These are phyloP conservation scores for Canariomyces notabilis DNA, from an alignment of 2,329 filamentous ascomycete species.

Conservation along the genomic window DNA sequence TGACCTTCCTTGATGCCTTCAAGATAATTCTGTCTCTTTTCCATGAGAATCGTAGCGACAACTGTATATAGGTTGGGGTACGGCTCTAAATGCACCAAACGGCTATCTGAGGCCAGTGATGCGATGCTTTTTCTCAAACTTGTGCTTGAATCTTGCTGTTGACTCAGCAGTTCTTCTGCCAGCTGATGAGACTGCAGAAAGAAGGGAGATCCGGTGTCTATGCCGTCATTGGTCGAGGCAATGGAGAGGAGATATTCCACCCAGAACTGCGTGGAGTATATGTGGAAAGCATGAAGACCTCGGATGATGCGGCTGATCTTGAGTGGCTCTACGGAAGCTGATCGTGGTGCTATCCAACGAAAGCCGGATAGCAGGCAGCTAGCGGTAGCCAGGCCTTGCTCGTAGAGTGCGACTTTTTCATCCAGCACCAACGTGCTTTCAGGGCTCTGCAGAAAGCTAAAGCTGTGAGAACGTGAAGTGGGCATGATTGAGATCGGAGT, in stretches of 20 bases:
- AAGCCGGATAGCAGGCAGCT: conserved; percentile 27
- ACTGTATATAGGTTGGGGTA: too few species aligned
- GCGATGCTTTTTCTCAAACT: too few species aligned
- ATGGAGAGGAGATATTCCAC: conserved; percentile 25
- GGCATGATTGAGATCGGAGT: background rate
- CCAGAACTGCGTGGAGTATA: conserved; percentile 31
- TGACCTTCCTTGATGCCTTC: too few species aligned
- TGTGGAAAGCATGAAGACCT: conserved; percentile 29
- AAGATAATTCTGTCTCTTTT: too few species aligned
- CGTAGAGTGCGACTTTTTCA: conserved; percentile 5
- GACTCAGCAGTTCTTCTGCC: background rate
- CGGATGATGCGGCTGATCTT: conserved; percentile 20
- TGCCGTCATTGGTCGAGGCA: background rate
- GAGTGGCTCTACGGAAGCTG: background rate
- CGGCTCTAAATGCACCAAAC: too few species aligned
- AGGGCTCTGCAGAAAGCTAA: conserved; percentile 18
- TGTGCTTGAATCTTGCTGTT: too few species aligned
- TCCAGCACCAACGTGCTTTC: conserved; percentile 9
- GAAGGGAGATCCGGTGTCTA: background rate
- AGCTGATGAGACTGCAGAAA: background rate
- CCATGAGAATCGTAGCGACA: too few species aligned
- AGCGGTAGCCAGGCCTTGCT: conserved; percentile 24
- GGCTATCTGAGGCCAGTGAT: too few species aligned
- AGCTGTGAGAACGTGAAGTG: background rate
- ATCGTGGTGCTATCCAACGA: conserved; percentile 11